Conservation (phyloP, 108 stramenopile species). For the Seminavis robusta region DNA sequence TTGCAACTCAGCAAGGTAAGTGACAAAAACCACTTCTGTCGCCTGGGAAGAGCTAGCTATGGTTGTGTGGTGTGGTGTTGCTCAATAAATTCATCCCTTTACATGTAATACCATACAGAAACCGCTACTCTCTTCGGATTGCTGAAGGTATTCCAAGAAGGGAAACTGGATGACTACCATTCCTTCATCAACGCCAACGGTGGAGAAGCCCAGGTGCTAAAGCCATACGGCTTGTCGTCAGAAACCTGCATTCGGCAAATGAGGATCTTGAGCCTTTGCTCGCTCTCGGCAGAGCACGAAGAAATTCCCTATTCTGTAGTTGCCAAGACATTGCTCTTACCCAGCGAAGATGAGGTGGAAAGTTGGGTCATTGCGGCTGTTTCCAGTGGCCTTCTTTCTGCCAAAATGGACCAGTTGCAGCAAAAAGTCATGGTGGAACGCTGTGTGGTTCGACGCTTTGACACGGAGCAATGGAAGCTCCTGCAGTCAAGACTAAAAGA, state of each 20-base stretch:
- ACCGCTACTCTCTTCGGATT: conserved; percentile 50
- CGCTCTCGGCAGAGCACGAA: conserved; percentile 42
- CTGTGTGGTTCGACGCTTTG: conserved; percentile 75
- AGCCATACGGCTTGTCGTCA: conserved; percentile 47
- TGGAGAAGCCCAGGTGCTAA: conserved; percentile 50
- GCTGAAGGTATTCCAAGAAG: conserved; percentile 78
- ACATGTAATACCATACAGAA: conserved; percentile 10
- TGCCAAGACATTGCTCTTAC: conserved; percentile 62
- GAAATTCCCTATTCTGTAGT: conserved; percentile 81
- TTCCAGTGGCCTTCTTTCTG: conserved; percentile 69
- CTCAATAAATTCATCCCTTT: too few species aligned
- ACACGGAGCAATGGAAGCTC: conserved; percentile 77
- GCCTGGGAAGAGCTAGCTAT: too few species aligned
- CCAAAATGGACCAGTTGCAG: conserved; percentile 87
- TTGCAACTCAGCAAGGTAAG: conserved; percentile 26
- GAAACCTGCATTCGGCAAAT: conserved; percentile 65
- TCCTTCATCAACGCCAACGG: conserved; percentile 60
- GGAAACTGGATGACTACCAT: conserved; percentile 74
- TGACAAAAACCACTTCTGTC: conserved; percentile 5
- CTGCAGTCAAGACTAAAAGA: conserved; percentile 59
- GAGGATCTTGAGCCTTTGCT: conserved; percentile 80
- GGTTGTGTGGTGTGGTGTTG: background rate
- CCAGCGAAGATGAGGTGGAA: conserved; percentile 66
- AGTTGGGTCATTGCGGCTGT: conserved; percentile 85
- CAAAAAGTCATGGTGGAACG: conserved; percentile 80